phyloP scores from a whole-genome alignment of 106 monocot species.

The Dactylorhiza incarnata region DNA sequence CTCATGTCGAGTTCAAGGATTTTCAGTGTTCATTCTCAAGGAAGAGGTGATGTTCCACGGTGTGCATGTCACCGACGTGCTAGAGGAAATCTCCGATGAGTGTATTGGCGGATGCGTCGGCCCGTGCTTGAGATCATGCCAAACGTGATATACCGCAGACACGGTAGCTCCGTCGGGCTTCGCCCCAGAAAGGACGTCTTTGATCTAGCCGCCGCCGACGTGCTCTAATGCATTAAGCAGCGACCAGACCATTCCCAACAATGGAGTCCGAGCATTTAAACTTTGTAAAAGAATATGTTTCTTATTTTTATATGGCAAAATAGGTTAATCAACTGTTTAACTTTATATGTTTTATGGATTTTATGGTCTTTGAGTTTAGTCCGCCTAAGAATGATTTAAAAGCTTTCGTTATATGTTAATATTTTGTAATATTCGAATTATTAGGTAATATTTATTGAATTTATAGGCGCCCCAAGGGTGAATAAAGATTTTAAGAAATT shows the following conservation, averaged over 20 bases:
- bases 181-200: constrained; percentile 60
- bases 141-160: constrained; percentile 57
- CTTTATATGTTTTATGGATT: no score
- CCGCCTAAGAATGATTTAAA: no score
- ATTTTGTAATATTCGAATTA: no score
- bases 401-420: no score
- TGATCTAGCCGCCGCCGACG: constrained; percentile 75
- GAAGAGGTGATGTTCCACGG: constrained; percentile 78
- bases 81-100: constrained; percentile 29
- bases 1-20: constrained; percentile 35
- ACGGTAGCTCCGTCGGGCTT: constrained; percentile 51
- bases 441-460: no score
- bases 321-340: no score
- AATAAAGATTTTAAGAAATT: no score
- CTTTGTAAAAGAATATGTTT: no score
- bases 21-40: constrained; percentile 72
- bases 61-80: constrained; percentile 38
- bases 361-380: no score
- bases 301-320: no score
- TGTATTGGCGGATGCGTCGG: constrained; percentile 63
- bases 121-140: constrained; percentile 63
- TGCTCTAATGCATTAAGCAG: constrained; percentile 36
- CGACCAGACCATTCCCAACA: constrained; percentile 23
- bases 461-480: no score
- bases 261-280: no score